These are phyloP conservation scores for Tetrapisispora fleetii DNA, from an alignment of 805 yeast genomes.

Conservation along the genomic window DNA sequence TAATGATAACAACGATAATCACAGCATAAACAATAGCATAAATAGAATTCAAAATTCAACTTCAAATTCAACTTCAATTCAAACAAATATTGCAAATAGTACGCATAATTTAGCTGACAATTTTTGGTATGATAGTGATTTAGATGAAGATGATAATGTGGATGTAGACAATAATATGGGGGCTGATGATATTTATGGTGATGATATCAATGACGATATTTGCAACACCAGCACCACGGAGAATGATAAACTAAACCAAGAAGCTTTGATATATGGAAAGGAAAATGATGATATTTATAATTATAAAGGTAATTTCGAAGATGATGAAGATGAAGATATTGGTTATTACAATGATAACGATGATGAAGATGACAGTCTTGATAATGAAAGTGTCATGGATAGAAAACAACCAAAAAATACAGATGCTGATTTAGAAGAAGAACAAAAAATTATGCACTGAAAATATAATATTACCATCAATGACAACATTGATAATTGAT, in stretches of 20 bases:
- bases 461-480: neutral
- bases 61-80: neutral
- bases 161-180: slow-evolving; percentile 43
- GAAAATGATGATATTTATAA: slow-evolving; percentile 46
- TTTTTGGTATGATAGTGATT: slow-evolving; percentile 69
- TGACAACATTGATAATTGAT: neutral
- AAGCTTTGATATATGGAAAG: slow-evolving; percentile 6
- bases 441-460: slow-evolving; percentile 13
- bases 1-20: neutral
- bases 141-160: slow-evolving; percentile 46
- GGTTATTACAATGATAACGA: slow-evolving; percentile 6
- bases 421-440: slow-evolving; percentile 28
- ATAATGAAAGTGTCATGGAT: slow-evolving; percentile 29
- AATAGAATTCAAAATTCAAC: slow-evolving; percentile 6
- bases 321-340: slow-evolving; percentile 14
- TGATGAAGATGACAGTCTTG: slow-evolving; percentile 27
- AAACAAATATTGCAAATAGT: slow-evolving; percentile 23
- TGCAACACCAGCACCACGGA: neutral
- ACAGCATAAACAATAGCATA: slow-evolving; percentile 5
- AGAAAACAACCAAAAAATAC: slow-evolving; percentile 27
- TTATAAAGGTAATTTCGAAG: slow-evolving; percentile 29
- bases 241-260: neutral
- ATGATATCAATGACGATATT: slow-evolving; percentile 30
- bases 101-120: slow-evolving; percentile 60
- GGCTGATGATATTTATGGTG: slow-evolving; percentile 33